Evolutionary conservation across 176 grass and related monocot species (phyloP).

Genomic region (Oryza glumipatula): DNA sequence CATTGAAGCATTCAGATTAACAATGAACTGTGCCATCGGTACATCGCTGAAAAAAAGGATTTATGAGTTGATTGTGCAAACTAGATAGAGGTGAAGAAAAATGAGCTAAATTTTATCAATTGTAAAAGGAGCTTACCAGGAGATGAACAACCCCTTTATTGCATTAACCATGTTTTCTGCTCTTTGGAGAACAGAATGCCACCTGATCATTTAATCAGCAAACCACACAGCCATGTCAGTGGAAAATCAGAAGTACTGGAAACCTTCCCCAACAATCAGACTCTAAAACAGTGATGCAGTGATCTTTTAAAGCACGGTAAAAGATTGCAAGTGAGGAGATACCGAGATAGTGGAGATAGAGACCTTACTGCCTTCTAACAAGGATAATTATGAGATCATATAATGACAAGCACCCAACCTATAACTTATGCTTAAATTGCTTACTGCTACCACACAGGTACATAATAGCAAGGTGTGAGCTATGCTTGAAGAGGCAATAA

Average conservation of each 20-base stretch:
- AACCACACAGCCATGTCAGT: conserved; percentile 3
- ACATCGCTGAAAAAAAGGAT: conserved; percentile 51
- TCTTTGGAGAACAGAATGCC: background rate
- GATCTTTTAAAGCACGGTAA: background rate
- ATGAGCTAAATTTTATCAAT: background rate
- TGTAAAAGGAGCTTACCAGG: conserved; percentile 59
- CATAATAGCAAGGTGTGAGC: too few species aligned
- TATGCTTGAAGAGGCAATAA: too few species aligned
- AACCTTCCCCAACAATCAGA: background rate
- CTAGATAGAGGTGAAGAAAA: background rate
- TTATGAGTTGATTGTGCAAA: background rate
- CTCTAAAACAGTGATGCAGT: background rate
- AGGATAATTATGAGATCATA: background rate
- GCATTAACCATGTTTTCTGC: conserved; percentile 79
- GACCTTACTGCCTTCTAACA: background rate
- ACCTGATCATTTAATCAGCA: conserved; percentile 3
- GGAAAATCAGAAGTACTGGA: background rate
- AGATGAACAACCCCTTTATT: conserved; percentile 90
- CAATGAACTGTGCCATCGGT: conserved; percentile 91
- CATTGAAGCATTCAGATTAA: conserved; percentile 78
- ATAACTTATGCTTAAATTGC: background rate
- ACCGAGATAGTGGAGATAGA: background rate
- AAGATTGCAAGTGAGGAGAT: background rate
- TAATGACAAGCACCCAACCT: background rate
- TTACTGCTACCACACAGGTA: too few species aligned